Evolutionary conservation across 2,329 filamentous ascomycete genomes (phyloP).

Genomic region (Nakataea oryzae): DNA sequence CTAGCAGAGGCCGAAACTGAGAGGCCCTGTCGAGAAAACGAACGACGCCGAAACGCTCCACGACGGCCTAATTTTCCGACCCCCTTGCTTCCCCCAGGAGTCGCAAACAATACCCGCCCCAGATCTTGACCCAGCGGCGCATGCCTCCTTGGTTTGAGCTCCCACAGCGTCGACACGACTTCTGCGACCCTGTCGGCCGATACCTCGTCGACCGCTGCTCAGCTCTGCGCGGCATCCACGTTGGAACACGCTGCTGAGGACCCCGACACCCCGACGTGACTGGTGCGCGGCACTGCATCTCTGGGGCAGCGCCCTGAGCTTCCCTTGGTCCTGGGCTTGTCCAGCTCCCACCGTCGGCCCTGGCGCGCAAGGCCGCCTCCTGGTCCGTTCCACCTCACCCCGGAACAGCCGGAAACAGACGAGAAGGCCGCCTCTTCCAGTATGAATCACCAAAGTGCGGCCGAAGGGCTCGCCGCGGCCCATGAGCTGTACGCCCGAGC

Average conservation of each 20-base stretch:
- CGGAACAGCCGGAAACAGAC: not conserved
- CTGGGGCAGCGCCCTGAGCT: not conserved
- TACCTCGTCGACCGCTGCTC: too few species aligned
- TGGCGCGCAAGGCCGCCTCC: not conserved
- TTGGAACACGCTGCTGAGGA: not conserved
- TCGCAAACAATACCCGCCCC: not conserved
- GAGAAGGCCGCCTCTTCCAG: not conserved
- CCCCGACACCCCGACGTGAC: not conserved
- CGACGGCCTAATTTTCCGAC: not conserved
- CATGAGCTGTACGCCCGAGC: conserved; percentile 32
- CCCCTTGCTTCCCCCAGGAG: not conserved
- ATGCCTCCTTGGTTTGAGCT: not conserved
- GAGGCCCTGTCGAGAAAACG: not conserved
- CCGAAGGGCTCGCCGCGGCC: conserved; percentile 17
- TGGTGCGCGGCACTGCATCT: not conserved
- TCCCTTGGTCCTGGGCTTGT: not conserved
- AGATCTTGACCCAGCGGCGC: not conserved
- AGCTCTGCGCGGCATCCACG: not conserved
- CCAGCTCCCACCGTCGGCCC: not conserved
- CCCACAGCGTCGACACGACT: not conserved
- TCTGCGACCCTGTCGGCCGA: not conserved
- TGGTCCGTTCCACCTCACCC: not conserved
- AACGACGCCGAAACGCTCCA: not conserved
- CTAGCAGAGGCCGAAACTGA: not conserved
- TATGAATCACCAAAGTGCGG: conserved; percentile 7